Evolutionary conservation across 257 asterid genomes (phyloP), one percentile per base, ranked within the genome.

Genomic region (Sherardia arvensis): DNA sequence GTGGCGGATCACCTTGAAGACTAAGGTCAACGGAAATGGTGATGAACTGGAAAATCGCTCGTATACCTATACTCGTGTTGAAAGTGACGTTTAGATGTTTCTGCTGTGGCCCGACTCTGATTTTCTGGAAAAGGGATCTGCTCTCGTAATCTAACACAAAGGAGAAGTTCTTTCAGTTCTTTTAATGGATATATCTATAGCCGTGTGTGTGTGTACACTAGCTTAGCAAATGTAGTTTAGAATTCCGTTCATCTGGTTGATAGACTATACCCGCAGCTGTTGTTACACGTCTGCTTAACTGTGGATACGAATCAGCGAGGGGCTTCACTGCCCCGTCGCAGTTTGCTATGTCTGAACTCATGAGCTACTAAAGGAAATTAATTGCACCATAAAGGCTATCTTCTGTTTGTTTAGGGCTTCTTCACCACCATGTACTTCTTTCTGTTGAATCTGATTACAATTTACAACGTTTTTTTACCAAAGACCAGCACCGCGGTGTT

Each of bases 1-100:
- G 56, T 49, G 56, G 56, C 56, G 56, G 27, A 49, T 49, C 56
- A 49, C 56, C 56, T 49, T 25, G 56, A 49, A 26, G 26, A 49
- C 56, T 49, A 49, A 7, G 56, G 56, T 7, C 8, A 49, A 21
- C n/a, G 56, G 56, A 20, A 49, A 20, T 15, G 56, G 27, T 5
- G 12, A 9, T 18, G 26, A 49, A n/a, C 10, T 49, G 56, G 56
- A 49, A 49, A 21, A n/a, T 49, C 26, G 56, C 56, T 18, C 56
- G 11, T 49, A 49, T 8, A 8, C 8, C 26, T 49, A 49, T 21
- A n/a, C 56, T 8, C 7, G 26, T 49, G 56, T 49, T 49, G 26
- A n/a, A 49, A 49, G 7, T 21, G 56, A 49, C 12, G 56, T 11
- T 20, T 49, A 49, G 25, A 8, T 21, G 56, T 12, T 4, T 18